A percentile compares a stretch with the other conserved stretches of the same genome.
These are phyloP conservation scores for Alternaria conjuncta DNA, from an alignment of 2,329 filamentous ascomycete genomes.

Conservation along the genomic window DNA sequence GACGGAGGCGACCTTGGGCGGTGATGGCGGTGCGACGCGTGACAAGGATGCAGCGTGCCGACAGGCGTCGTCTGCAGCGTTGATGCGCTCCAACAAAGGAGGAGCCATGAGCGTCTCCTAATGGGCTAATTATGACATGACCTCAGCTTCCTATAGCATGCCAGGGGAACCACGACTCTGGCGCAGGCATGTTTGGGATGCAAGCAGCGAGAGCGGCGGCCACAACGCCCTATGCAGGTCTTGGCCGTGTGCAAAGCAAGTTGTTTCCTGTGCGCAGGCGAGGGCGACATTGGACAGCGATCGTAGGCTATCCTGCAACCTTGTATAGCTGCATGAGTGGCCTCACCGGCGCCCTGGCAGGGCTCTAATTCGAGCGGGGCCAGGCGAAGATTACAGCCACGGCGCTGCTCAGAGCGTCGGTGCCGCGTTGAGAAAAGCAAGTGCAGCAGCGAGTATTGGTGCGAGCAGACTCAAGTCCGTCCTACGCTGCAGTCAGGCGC, in stretches of 20 bases:
- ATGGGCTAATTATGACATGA: constrained; percentile 35
- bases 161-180: constrained; percentile 30
- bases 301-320: constrained; percentile 37
- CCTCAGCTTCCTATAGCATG: constrained; percentile 9
- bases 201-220: constrained; percentile 28
- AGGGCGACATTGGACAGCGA: constrained; percentile 42
- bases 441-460: constrained; percentile 21
- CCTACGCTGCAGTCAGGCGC: constrained; percentile 13
- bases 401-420: constrained; percentile 20
- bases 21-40: constrained; percentile 12
- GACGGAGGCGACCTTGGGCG: background rate
- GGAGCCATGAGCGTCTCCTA: constrained; percentile 20
- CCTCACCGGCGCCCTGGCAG: constrained; percentile 37
- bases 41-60: constrained; percentile 19
- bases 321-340: constrained; percentile 48
- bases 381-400: constrained; percentile 25
- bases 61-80: constrained; percentile 16
- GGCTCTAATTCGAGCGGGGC: constrained; percentile 39
- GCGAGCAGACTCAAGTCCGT: constrained; percentile 16
- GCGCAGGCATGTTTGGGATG: constrained; percentile 19
- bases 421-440: constrained; percentile 16
- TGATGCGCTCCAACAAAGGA: constrained; percentile 33
- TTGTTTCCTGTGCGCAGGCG: constrained; percentile 33
- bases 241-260: constrained; percentile 40
- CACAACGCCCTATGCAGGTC: constrained; percentile 34